Base-by-base conservation (phyloP, 1,139 yeast species). In the Yamadazyma siamensis region DNA sequence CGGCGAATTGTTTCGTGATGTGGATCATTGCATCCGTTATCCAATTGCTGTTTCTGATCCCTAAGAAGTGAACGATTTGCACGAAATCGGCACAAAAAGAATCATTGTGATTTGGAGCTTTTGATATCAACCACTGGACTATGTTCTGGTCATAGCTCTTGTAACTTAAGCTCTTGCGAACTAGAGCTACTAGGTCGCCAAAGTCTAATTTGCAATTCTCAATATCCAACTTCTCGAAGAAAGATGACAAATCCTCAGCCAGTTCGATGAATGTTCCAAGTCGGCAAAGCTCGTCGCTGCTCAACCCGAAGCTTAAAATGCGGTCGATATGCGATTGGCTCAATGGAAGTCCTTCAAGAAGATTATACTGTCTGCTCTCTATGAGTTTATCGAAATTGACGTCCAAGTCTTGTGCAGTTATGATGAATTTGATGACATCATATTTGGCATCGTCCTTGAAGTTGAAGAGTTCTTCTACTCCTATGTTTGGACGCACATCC, bases 1-100 rank as follows among this genome's bases (percentile, higher is more conserved):
- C 85, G 1, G 91, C 80, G 42, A 80, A 65, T 36, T 69, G 63
- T 44, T 76, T 80, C 8, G 89, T 83, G 23, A 80, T 62, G 47
- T 72, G 78, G 6, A 83, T 52, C 44, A 73, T 61, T 4, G 77
- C 61, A 41, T 77, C 74, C 36, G 65, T 61, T 16, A 69, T 31
- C 80, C 80, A 75, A 5, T 32, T 26, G 3, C 23, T 19, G n/a
- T 32, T 26, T 1, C 25, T 26, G 5, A 22, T 15, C 1, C 27
- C 10, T 2, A 24, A 11, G 13, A 31, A 24, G 8, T 17, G 15
- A 19, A 39, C 4, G 1, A 36, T 25, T 9, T 27, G 27, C 6
- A 42, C 23, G 20, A 40, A 36, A 7, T 34, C 35, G 1, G 18
- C 3, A n/a, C 32, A 28, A 20, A 27, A 38, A 2, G 39, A 31